These are phyloP conservation scores for Scheffersomyces illinoinensis DNA, from an alignment of 1,139 yeast species.

Conservation along the genomic window DNA sequence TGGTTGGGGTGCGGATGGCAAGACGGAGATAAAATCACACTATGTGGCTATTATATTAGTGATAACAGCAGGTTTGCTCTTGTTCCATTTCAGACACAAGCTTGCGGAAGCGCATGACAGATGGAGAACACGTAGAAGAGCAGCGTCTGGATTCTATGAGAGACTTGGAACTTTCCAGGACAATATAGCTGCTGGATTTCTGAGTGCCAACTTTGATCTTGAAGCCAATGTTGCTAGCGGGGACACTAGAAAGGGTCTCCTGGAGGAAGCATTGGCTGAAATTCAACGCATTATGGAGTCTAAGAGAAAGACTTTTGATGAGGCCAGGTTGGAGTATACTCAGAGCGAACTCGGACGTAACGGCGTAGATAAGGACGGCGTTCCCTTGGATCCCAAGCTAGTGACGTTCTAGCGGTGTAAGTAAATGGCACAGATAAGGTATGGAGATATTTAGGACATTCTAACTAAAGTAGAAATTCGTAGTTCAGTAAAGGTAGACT, in stretches of 20 bases:
- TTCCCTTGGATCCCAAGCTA: slow-evolving; percentile 41
- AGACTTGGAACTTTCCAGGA: slow-evolving; percentile 43
- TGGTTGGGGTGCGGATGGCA: slow-evolving; percentile 2
- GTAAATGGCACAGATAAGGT: neutral
- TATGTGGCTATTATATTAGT: slow-evolving; percentile 3
- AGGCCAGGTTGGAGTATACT: slow-evolving; percentile 62
- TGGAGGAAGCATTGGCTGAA: slow-evolving; percentile 51
- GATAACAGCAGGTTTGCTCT: slow-evolving; percentile 6
- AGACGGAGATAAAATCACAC: slow-evolving; percentile 2
- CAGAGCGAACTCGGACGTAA: slow-evolving; percentile 48
- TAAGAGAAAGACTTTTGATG: slow-evolving; percentile 57
- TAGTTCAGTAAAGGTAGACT: neutral
- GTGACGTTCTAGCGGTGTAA: slow-evolving; percentile 29
- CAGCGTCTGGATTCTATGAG: slow-evolving; percentile 3
- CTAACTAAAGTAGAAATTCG: neutral
- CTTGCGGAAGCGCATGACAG: slow-evolving; percentile 16
- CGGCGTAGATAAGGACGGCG: slow-evolving; percentile 49
- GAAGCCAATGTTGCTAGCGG: slow-evolving; percentile 41
- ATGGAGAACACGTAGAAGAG: slow-evolving; percentile 12
- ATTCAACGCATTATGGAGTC: slow-evolving; percentile 57
- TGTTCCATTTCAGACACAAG: slow-evolving; percentile 14
- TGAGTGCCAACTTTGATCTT: slow-evolving; percentile 61
- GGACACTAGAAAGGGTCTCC: slow-evolving; percentile 65
- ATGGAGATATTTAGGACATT: neutral
- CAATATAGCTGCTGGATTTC: slow-evolving; percentile 68